phyloP scores from a whole-genome alignment of 305 asterid species.

The Nicotiana rustica region DNA sequence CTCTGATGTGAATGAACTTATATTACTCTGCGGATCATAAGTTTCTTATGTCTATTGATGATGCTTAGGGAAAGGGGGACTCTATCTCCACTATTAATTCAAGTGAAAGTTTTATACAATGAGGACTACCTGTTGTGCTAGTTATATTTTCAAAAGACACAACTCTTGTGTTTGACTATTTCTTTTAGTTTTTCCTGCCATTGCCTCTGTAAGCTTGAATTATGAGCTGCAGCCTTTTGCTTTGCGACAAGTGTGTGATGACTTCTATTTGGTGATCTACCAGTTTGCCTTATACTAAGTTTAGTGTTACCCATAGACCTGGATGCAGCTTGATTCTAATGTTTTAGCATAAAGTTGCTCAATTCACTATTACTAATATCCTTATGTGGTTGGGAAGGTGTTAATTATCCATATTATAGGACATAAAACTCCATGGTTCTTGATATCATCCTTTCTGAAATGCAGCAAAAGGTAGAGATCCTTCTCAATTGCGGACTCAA shows the following conservation, averaged over 20 bases:
- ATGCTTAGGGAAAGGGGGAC: background rate
- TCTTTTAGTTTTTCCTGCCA: background rate
- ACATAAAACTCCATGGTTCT: background rate
- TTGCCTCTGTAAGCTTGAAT: background rate
- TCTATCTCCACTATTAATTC: background rate
- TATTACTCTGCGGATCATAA: background rate
- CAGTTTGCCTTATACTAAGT: background rate
- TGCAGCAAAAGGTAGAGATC: constrained; percentile 82
- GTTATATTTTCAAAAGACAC: background rate
- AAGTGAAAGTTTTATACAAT: background rate
- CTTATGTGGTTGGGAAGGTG: background rate
- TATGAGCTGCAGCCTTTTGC: background rate
- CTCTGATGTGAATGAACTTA: background rate
- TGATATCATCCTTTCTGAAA: constrained; percentile 21
- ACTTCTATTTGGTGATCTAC: constrained; percentile 1
- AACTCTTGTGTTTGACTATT: background rate
- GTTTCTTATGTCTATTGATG: background rate
- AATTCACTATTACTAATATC: background rate
- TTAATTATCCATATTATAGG: background rate
- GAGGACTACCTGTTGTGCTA: background rate
- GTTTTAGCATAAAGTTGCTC: background rate
- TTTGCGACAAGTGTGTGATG: background rate
- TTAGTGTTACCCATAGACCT: background rate
- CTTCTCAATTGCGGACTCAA: constrained; percentile 60
- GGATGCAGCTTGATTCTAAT: background rate